Evolutionary conservation across 345 rosid genomes (phyloP), one percentile per base, ranked within the genome.

Genomic region (Erysimum cheiranthoides): DNA sequence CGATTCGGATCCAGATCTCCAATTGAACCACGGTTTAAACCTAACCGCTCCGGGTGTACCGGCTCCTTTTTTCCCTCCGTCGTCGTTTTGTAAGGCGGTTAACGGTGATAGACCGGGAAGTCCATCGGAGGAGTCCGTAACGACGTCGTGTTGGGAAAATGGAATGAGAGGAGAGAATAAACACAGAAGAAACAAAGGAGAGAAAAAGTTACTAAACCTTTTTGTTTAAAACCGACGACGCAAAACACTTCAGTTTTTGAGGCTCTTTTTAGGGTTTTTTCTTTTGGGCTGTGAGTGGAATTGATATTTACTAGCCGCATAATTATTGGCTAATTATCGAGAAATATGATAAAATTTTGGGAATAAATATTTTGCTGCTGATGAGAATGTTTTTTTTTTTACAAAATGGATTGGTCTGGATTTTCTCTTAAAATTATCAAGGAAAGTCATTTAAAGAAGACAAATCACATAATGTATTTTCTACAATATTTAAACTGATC

Each of bases 81-180:
- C 17, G 30, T 30, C 74, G 10, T 51, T 74, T 2, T 64, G 60
- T 2, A 87, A 81, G 57, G 54, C 8, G 11, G 70, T 74, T 16
- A 59, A 76, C 2, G n/a, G 43, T 45, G 71, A 86, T 46, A 81
- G 84, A 27, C 88, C 90, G 14, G 93, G 80, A 28, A 85, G 90
- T 56, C 90, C 95, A 43, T 93, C 96, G 28, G 97, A 91, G 84
- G 97, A 86, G 66, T 94, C 96, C 0, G 97, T 68, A 34, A 91
- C 92, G 61, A 90, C 96, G 53, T 85, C 98, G 38, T 87, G 88
- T 71, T 85, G 83, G 18, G 92, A 88, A 7, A 85, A 86, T 65
- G 86, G 85, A 43, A 40, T 46, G 13, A 77, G 8, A 12, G 71
- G 86, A 36, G 84, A 79, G 67, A 79, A 81, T 70, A 80, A 47